Evolutionary conservation across 1,139 yeast genomes (phyloP), one percentile per base, ranked within the genome.

Genomic region (Blastobotrys apis): DNA sequence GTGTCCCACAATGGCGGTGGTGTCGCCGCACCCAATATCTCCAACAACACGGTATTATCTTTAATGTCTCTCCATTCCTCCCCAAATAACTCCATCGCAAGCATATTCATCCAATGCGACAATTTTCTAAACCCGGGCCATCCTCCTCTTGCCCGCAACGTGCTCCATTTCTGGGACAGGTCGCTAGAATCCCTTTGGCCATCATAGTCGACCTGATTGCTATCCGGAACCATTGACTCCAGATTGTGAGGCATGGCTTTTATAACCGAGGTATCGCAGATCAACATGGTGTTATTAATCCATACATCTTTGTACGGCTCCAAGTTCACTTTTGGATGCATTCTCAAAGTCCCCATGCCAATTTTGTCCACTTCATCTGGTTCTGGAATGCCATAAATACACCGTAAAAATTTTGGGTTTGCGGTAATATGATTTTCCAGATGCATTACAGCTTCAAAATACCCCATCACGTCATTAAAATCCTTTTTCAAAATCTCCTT

Each of bases 61-160:
- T 42, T 37, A 15, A 32, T 10, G 5, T 32, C 12, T 13, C 27
- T 15, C 45, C 45, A 42, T 2, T 25, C 20, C 13, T 33, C 38
- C 21, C 22, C 27, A 32, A 31, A 37, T 4, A 42, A 30, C 31
- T 37, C 45, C 37, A 27, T 13, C n/a, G 45, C 45, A 5, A 42
- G 23, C 33, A 33, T 37, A 29, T 37, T 37, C 45, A 42, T 37
- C 33, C 45, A 38, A n/a, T 22, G 13, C 13, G 37, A 30, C 4
- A 42, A 34, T 25, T 19, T 22, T 20, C 41, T 20, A 13, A 42
- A 42, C n/a, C 45, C 45, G 6, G 45, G 45, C 45, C 45, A 42
- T n/a, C 45, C 45, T 15, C 45, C 45, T 1, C 41, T 35, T 8
- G 31, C 35, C n/a, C 45, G 26, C 16, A 42, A 33, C 3, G 26